Base-by-base conservation (phyloP, 2,329 filamentous ascomycete genomes). In the Aspergillus proliferans region DNA sequence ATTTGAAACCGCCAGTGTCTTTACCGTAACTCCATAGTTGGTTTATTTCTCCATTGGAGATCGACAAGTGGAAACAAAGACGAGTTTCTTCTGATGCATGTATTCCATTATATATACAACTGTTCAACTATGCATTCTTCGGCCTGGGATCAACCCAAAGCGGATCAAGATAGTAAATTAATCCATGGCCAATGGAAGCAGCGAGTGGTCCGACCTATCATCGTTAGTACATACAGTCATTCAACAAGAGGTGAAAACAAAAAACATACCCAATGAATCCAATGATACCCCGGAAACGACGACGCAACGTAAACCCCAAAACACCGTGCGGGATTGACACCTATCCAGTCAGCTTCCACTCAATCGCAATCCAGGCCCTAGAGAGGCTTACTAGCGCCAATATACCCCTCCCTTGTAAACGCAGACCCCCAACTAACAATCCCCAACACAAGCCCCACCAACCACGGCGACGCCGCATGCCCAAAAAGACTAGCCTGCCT, bases 401-500 rank as follows among this genome's bases (percentile, higher is more conserved):
- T 64, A 55, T 73, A 76, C 2, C 73, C 73, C 0, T 65, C 63
- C 1, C 65, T 61, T 3, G 65, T 65, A 39, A 69, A 71, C 6
- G 66, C 68, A 6, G 70, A 70, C 3, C 66, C 60, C 51, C 72
- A 71, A 0, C 62, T 59, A 3, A 69, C 52, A 4, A 72, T 46
- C 0, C 69, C 72, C 9, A 74, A 51, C 0, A 62, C 61, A 12
- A 73, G 49, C 6, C 76, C 73, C 14, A 79, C 75, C 8, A 81
- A 62, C 24, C 77, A 66, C 0, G 77, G 76, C 0, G 71, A 71
- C 1, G 78, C 60, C 1, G 75, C 71, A 4, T 74, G 76, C 0
- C 77, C 77, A 54, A 77, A 78, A 3, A 77, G 59, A 15, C 70
- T 62, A 1, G 68, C 68, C 55, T 80, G 77, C 3, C 77, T 64